These are phyloP conservation scores for Daldinia caldariorum DNA, from an alignment of 495 filamentous ascomycete species.

Conservation along the genomic window DNA sequence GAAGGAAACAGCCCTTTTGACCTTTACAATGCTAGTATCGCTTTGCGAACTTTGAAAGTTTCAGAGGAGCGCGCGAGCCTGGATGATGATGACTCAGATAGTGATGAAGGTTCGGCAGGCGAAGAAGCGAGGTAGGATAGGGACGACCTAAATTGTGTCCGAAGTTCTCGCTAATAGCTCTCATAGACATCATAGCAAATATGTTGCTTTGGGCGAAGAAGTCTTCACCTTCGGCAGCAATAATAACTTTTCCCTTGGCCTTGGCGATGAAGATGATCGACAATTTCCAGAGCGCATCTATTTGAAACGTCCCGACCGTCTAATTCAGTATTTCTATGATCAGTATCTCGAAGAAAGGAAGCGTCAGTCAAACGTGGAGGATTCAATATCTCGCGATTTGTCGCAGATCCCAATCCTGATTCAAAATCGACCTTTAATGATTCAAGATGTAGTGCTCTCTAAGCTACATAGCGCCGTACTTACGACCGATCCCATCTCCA, in stretches of 20 bases:
- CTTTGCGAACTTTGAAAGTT: conserved; percentile 60
- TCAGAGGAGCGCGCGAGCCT: conserved; percentile 36
- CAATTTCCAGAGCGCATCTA: conserved; percentile 87
- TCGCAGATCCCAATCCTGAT: conserved; percentile 73
- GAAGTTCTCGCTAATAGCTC: conserved; percentile 17
- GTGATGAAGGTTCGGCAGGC: conserved; percentile 47
- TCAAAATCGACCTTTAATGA: conserved; percentile 71
- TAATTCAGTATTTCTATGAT: conserved; percentile 73
- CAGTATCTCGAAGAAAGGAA: conserved; percentile 61
- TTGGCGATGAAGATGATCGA: conserved; percentile 92
- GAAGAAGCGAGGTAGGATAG: conserved; percentile 43
- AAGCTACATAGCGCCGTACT: conserved; percentile 93
- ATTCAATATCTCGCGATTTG: conserved; percentile 47
- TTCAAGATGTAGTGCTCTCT: conserved; percentile 82
- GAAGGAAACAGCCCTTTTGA: conserved; percentile 96
- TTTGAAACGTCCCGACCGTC: conserved; percentile 80
- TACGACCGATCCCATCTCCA: conserved; percentile 88
- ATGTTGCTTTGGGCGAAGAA: conserved; percentile 74
- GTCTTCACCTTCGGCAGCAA: conserved; percentile 94
- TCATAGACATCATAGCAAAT: conserved; percentile 39
- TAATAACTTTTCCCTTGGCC: conserved; percentile 90
- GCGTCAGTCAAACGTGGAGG: conserved; percentile 36
- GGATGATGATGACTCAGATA: conserved; percentile 56
- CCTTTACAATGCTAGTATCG: conserved; percentile 84
- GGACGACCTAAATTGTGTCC: neutral